These are phyloP conservation scores for Blastomyces gilchristii DNA, from an alignment of 2,329 filamentous ascomycete species.

Conservation along the genomic window DNA sequence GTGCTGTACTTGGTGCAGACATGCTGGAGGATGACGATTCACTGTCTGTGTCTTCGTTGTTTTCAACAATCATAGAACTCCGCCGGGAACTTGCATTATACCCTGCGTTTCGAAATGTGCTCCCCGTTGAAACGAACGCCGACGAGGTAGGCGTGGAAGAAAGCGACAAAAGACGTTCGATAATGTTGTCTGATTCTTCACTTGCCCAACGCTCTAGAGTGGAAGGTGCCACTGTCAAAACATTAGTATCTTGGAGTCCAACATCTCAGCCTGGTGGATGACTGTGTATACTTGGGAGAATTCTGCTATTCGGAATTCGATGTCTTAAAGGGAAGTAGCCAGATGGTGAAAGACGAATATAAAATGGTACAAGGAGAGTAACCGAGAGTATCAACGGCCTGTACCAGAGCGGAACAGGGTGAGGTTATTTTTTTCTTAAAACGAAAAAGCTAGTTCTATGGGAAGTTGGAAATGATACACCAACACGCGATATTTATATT, in stretches of 20 bases:
- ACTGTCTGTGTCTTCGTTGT: slow-evolving; percentile 3
- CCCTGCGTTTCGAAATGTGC: neutral
- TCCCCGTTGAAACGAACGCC: neutral
- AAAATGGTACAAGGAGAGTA: neutral
- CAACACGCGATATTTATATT: neutral
- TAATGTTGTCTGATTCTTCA: slow-evolving; percentile 15
- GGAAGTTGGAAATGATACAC: neutral
- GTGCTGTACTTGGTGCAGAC: slow-evolving; percentile 20
- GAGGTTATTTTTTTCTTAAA: neutral
- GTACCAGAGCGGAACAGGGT: neutral
- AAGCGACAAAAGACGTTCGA: slow-evolving; percentile 15
- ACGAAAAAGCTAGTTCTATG: neutral
- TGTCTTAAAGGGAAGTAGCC: neutral
- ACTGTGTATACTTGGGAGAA: neutral
- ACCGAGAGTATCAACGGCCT: neutral
- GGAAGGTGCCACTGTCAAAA: slow-evolving; percentile 12
- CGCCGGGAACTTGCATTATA: slow-evolving; percentile 1
- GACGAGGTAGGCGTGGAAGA: slow-evolving; percentile 5
- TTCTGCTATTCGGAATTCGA: neutral
- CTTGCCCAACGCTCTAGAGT: slow-evolving; percentile 20
- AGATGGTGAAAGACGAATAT: neutral
- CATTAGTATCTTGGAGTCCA: neutral
- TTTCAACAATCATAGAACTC: slow-evolving; percentile 10
- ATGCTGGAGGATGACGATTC: slow-evolving; percentile 10
- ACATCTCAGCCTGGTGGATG: neutral